These are phyloP conservation scores for Yamadazyma diddensiae DNA, from an alignment of 1,139 yeast species.

Conservation along the genomic window DNA sequence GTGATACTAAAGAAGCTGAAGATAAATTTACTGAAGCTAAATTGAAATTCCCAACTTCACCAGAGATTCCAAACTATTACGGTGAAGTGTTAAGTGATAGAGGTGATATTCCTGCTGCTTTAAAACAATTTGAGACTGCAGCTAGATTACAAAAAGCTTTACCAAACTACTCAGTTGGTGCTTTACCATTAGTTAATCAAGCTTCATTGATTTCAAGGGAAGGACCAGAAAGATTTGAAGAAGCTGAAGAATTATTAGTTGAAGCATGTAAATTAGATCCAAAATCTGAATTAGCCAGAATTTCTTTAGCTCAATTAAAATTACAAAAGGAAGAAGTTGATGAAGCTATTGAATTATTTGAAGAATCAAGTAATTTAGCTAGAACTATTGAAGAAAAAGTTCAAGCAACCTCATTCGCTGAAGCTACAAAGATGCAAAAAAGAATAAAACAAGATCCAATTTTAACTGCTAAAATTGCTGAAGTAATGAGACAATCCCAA, in stretches of 20 bases:
- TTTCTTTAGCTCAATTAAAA: conserved; percentile 86
- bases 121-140: conserved; percentile 83
- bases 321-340: conserved; percentile 79
- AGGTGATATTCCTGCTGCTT: conserved; percentile 69
- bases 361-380: conserved; percentile 76
- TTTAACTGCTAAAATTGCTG: conserved; percentile 45
- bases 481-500: conserved; percentile 37
- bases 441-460: conserved; percentile 67
- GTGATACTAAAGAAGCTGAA: conserved; percentile 58
- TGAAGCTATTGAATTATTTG: conserved; percentile 79
- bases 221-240: conserved; percentile 50
- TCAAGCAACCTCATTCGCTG: conserved; percentile 90
- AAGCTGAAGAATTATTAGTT: conserved; percentile 66
- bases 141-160: conserved; percentile 74
- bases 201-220: conserved; percentile 71
- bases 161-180: conserved; percentile 68
- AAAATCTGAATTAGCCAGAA: conserved; percentile 82
- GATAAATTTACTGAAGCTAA: conserved; percentile 72
- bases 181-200: conserved; percentile 86
- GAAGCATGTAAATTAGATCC: conserved; percentile 85
- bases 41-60: conserved; percentile 75
- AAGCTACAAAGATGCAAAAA: conserved; percentile 82
- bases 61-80: conserved; percentile 92
- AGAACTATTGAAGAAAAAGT: conserved; percentile 84
- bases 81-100: conserved; percentile 91